Base-by-base conservation (phyloP, 345 rosid genomes). In the Trapa bicornis region DNA sequence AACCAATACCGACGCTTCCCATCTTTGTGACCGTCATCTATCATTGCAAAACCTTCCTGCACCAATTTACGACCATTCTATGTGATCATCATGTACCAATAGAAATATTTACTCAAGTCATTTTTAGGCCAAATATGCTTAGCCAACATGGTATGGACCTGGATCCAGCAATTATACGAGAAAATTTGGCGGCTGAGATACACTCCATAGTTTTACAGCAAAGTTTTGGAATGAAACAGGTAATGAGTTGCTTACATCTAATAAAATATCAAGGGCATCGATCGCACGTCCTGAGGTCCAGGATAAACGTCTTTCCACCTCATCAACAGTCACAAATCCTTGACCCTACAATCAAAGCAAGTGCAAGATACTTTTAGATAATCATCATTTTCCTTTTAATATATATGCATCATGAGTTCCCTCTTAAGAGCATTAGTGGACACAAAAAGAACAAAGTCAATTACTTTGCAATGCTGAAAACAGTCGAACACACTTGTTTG, bases 251-350 rank as follows among this genome's bases (percentile, higher is more conserved):
- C 29, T 22, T 22, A 22, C 97, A 37, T 92, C 90, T 72, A 89
- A 78, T 67, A 92, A 77, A 68, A 85, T 84, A 50, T 92, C 90
- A 22, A 92, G 88, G 69, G 84, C 86, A 71, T 89, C 97, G 41
- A 79, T 76, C 11, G 91, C 97, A 67, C 88, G 92, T 15, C 97
- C 98, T 64, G 89, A 72, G 62, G 87, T 83, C 98, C 98, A 92
- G 10, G 93, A 81, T 65, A 92, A 82, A 17, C 73, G 84, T 78
- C 76, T 77, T 80, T 83, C 86, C 66, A 92, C 87, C 76, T 88
- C 96, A 41, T 85, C 90, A 70, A 86, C 92, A 3, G 92, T 88
- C 71, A 93, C 96, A 69, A 81, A 93, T 69, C 98, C 94, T 79
- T 87, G 92, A 66, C 82, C 90, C 97, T 93, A 71, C 61, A 33